phyloP scores from a whole-genome alignment of 2,329 filamentous ascomycete genomes.

The Aaosphaeria arxii region DNA sequence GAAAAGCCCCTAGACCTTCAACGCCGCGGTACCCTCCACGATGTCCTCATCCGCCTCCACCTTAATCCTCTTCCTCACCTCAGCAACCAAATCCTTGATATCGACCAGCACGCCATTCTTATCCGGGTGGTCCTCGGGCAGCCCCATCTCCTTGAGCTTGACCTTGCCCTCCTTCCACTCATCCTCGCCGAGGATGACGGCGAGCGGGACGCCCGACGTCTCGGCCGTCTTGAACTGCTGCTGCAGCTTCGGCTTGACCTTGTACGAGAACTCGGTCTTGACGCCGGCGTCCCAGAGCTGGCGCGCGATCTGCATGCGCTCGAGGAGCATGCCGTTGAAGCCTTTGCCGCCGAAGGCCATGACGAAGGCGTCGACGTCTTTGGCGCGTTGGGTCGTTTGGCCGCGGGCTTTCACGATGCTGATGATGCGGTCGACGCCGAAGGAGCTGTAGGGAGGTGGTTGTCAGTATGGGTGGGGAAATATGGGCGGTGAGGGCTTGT shows the following conservation, averaged over 20 bases:
- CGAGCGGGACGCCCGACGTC: slow-evolving; percentile 73
- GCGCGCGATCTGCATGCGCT: slow-evolving; percentile 78
- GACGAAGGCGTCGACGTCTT: slow-evolving; percentile 85
- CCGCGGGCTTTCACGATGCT: slow-evolving; percentile 80
- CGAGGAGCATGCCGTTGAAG: slow-evolving; percentile 73
- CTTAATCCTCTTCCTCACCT: slow-evolving; percentile 56
- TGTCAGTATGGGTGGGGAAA: no score
- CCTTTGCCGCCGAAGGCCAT: slow-evolving; percentile 93
- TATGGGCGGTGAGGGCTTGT: no score
- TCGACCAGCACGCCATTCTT: slow-evolving; percentile 81
- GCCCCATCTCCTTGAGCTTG: slow-evolving; percentile 76
- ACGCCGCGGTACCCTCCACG: no score
- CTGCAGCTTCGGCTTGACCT: slow-evolving; percentile 84
- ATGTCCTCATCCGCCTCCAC: no score
- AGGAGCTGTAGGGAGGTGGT: no score
- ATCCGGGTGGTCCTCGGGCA: slow-evolving; percentile 79
- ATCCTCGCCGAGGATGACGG: slow-evolving; percentile 86
- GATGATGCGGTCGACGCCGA: slow-evolving; percentile 94
- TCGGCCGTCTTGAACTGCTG: slow-evolving; percentile 92
- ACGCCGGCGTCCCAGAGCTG: slow-evolving; percentile 83
- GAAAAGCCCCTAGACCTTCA: no score
- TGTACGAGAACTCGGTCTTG: slow-evolving; percentile 88
- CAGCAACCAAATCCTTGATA: slow-evolving; percentile 59
- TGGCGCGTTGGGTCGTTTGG: slow-evolving; percentile 60
- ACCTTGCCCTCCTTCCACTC: slow-evolving; percentile 81